Evolutionary conservation across 2,329 filamentous ascomycete species (phyloP).

Genomic region (Triangularia verruculosa): DNA sequence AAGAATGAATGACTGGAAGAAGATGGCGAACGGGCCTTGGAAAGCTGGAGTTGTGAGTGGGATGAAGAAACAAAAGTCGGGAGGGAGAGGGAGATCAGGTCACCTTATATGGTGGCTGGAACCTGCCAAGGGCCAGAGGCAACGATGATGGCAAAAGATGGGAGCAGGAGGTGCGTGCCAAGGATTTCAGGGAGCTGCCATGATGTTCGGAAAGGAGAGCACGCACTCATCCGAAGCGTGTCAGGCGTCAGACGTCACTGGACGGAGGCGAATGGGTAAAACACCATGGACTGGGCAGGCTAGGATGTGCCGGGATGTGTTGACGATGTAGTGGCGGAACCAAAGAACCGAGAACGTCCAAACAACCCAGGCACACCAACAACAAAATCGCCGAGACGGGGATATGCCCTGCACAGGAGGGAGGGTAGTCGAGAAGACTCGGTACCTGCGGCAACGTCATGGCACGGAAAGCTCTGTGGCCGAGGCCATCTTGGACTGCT

Average conservation of each 20-base stretch:
- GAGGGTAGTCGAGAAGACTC: constrained; percentile 20
- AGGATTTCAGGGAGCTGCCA: constrained; percentile 30
- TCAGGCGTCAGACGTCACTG: constrained; percentile 37
- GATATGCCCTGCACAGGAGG: constrained; percentile 10
- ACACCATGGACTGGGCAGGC: constrained; percentile 26
- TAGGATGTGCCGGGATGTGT: constrained; percentile 20
- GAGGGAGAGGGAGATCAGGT: constrained; percentile 24
- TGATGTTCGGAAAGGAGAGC: constrained; percentile 37
- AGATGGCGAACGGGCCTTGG: constrained; percentile 31
- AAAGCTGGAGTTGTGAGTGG: constrained; percentile 33
- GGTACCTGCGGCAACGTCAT: constrained; percentile 26
- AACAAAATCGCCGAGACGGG: constrained; percentile 10
- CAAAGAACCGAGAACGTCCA: constrained; percentile 7
- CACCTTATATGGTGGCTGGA: constrained; percentile 39
- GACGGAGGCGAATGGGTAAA: constrained; percentile 34
- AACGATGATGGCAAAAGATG: constrained; percentile 25
- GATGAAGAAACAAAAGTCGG: constrained; percentile 34
- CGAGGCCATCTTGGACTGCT: constrained; percentile 21
- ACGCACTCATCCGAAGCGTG: constrained; percentile 40
- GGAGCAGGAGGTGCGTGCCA: constrained; percentile 31
- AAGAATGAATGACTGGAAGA: constrained; percentile 45
- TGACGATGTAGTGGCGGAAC: constrained; percentile 9
- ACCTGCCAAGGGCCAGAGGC: constrained; percentile 10
- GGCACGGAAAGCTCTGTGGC: constrained; percentile 29
- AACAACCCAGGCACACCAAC: background rate